Evolutionary conservation across 768 basidiomycete species (phyloP), one percentile per base, ranked within the genome.

Genomic region (Lyophyllum semitale): DNA sequence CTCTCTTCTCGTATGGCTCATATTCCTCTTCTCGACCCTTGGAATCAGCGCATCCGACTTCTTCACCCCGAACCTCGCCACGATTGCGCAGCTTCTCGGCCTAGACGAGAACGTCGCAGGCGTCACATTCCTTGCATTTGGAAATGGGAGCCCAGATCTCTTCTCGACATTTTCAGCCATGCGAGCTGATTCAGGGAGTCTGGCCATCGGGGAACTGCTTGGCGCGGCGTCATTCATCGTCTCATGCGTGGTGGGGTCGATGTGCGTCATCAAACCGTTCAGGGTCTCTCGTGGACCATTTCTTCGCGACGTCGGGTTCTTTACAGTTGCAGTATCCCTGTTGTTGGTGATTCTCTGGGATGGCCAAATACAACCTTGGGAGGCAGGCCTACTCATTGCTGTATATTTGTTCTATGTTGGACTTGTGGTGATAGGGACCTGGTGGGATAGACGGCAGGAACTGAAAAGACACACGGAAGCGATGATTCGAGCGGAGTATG

Each of bases 231-330:
- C 92, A 2, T 99, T 99, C 76, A 95, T 99, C 70, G 87, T 93
- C 20, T 93, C 93, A 2, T 93, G 95, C 64, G 97, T 99, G 22
- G 96, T 93, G 12, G 97, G 97, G 8, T 89, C 91, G n/a, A 96
- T 99, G 88, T 95, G 93, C 62, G 87, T 98, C 70, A 94, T 98
- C 71, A 91, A 89, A 54, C 95, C 96, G 0, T 99, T 99, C 73
- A 82, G 84, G 61, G 94, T 98, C 26, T 77, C 88, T 30, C 84
- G 78, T 0, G 75, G 78, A 17, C 88, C 91, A 0, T 99, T 98
- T 74, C 71, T 98, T 11, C 88, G 97, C 35, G 97, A 99, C 69
- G 91, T 96, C 29, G 88, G 91, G 5, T 98, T 98, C 79, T 98
- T 98, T 73, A 85, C 90, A n/a, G 63, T 83, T 9, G 89, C 96